Conservation (phyloP, 768 basidiomycete genomes). For the Podaxis pistillaris region DNA sequence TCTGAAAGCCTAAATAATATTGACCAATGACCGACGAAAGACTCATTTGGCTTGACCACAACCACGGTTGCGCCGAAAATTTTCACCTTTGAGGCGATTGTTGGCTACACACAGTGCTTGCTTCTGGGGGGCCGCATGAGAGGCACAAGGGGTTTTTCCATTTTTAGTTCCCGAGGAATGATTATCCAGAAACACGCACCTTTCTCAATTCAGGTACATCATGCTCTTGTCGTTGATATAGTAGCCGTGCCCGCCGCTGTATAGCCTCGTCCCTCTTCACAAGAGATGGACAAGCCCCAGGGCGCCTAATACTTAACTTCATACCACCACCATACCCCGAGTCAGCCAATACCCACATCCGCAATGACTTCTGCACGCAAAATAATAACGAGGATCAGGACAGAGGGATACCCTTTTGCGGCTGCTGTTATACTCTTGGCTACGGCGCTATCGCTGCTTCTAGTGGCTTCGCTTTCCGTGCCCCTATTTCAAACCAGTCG, state of each 20-base stretch:
- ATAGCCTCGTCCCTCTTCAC: neutral
- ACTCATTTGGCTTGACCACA: too few relatives aligned
- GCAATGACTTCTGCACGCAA: neutral
- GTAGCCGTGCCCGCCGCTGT: neutral
- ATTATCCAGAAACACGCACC: neutral
- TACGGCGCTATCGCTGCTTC: neutral
- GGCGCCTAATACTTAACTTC: neutral
- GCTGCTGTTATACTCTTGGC: neutral
- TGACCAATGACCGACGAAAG: too few relatives aligned
- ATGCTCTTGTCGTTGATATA: neutral
- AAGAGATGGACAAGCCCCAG: neutral
- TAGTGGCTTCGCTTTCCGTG: conserved; percentile 4
- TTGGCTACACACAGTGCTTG: too few relatives aligned
- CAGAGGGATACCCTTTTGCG: neutral
- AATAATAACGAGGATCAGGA: neutral
- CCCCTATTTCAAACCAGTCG: neutral
- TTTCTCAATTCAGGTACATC: neutral
- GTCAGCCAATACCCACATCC: neutral
- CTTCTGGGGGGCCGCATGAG: neutral
- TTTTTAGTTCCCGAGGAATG: neutral
- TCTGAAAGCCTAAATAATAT: too few relatives aligned
- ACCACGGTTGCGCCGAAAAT: too few relatives aligned
- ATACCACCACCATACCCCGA: neutral
- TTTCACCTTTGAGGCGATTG: too few relatives aligned
- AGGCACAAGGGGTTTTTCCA: neutral